Base-by-base conservation (phyloP, 768 basidiomycete genomes). In the Paxillus involutus region DNA sequence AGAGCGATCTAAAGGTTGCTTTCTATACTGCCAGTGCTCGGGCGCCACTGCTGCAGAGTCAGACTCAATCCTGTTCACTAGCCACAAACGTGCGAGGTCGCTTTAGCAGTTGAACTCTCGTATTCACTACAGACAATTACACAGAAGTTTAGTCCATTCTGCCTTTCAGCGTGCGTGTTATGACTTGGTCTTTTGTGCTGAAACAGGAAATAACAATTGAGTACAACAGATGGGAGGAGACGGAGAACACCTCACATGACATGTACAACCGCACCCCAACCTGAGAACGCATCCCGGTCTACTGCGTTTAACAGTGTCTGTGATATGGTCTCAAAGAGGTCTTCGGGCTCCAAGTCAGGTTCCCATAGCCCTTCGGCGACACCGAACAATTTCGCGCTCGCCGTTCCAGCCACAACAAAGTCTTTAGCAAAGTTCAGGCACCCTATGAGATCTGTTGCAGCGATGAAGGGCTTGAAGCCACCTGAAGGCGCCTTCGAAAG, bases 361-460 rank as follows among this genome's bases (percentile, higher is more conserved):
- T 99, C 97, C 97, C 97, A 99, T 30, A 99, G 80, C 3, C 94
- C 94, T 72, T 99, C 97, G 40, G 97, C 97, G 49, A 96, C 87
- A 88, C 97, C 97, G 64, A 86, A 97, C 59, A 99, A 73, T 75
- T 98, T 98, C 57, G 85, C 78, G 64, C 87, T 87, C 19, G 97
- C 96, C 1, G 94, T 94, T 33, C 97, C 97, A 9, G 92, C 85
- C 11, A 98, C 97, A 54, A 95, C 93, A 62, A 99, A 99, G 72
- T 98, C 97, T 73, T 95, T 94, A 19, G 93, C 91, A 64, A 91
- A 90, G 75, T 93, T 94, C 51, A 95, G 75, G 71, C 93, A 95
- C 33, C 93, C 93, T 63, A 96, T 95, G 60, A 94, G 78, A 75
- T 99, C 97, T 52, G 94, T 90, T 44, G 90, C 87, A 2, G 95